Evolutionary conservation across 208 protist genomes (phyloP).

Genomic region (Trypanosoma avium): DNA sequence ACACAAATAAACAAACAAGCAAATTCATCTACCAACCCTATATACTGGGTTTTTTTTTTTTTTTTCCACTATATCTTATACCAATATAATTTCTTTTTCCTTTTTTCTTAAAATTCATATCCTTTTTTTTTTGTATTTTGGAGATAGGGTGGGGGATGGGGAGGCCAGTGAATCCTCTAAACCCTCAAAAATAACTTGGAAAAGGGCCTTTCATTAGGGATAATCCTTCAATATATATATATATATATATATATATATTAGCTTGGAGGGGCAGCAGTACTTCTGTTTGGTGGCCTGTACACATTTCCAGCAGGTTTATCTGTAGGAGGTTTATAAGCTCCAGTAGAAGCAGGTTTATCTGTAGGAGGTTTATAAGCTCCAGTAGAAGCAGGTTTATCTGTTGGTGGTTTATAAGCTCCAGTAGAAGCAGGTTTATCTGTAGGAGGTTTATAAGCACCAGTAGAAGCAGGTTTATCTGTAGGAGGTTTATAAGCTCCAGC

Average conservation of each 20-base stretch:
- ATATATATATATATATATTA: slow-evolving; percentile 10
- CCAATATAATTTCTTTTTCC: slow-evolving; percentile 18
- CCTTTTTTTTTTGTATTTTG: slow-evolving; percentile 6
- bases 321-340: slow-evolving; percentile 48
- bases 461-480: slow-evolving; percentile 25
- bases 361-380: slow-evolving; percentile 54
- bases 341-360: slow-evolving; percentile 39
- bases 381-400: slow-evolving; percentile 33
- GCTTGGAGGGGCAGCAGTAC: slow-evolving; percentile 8
- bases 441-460: slow-evolving; percentile 28
- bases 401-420: slow-evolving; percentile 41
- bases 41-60: no score
- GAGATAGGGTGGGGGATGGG: no score
- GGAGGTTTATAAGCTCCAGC: slow-evolving; percentile 29
- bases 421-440: slow-evolving; percentile 18
- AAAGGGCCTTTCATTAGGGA: no score
- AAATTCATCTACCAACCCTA: neutral
- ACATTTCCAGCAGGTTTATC: slow-evolving; percentile 25
- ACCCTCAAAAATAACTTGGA: no score
- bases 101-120: slow-evolving; percentile 1
- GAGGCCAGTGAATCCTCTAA: no score
- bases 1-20: neutral
- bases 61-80: no score
- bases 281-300: slow-evolving; percentile 36
- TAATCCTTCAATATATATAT: no score